Evolutionary conservation across 2,329 filamentous ascomycete species (phyloP).

Genomic region (Elsinoe perseae): DNA sequence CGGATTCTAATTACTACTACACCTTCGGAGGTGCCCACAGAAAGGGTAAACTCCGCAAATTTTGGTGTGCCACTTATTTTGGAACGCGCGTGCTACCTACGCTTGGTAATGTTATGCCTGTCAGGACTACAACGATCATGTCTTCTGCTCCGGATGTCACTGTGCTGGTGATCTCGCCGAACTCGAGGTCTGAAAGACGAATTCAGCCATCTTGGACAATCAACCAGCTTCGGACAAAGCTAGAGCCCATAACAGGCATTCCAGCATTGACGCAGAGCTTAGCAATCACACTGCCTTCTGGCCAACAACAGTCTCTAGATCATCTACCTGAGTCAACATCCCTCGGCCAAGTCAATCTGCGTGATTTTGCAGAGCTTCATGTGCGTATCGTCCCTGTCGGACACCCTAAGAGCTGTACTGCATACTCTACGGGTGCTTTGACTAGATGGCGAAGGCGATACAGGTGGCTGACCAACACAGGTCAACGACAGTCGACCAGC

Average conservation of each 20-base stretch:
- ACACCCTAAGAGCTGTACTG: neutral
- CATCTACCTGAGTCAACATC: slow-evolving; percentile 59
- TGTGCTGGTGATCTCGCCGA: slow-evolving; percentile 66
- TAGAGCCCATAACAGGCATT: slow-evolving; percentile 88
- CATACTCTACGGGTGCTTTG: neutral
- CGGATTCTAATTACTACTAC: too few relatives aligned
- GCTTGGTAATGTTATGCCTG: too few relatives aligned
- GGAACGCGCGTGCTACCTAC: too few relatives aligned
- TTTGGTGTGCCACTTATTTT: too few relatives aligned
- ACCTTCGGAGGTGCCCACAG: too few relatives aligned
- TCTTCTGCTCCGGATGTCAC: slow-evolving; percentile 51
- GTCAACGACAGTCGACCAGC: slow-evolving; percentile 72
- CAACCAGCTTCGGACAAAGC: slow-evolving; percentile 70
- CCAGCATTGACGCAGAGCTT: slow-evolving; percentile 73
- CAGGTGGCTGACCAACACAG: slow-evolving; percentile 44
- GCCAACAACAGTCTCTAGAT: slow-evolving; percentile 57
- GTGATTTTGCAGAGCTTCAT: slow-evolving; percentile 69
- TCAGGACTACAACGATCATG: slow-evolving; percentile 29
- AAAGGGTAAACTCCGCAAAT: too few relatives aligned
- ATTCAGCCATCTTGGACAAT: slow-evolving; percentile 91
- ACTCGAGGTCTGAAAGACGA: slow-evolving; percentile 76
- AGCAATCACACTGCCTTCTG: slow-evolving; percentile 57
- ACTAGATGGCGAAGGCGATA: too few relatives aligned
- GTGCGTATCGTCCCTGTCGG: slow-evolving; percentile 47
- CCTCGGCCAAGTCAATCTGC: slow-evolving; percentile 58